Base-by-base conservation (phyloP, 2,329 filamentous ascomycete species). In the Rosellinia necatrix region DNA sequence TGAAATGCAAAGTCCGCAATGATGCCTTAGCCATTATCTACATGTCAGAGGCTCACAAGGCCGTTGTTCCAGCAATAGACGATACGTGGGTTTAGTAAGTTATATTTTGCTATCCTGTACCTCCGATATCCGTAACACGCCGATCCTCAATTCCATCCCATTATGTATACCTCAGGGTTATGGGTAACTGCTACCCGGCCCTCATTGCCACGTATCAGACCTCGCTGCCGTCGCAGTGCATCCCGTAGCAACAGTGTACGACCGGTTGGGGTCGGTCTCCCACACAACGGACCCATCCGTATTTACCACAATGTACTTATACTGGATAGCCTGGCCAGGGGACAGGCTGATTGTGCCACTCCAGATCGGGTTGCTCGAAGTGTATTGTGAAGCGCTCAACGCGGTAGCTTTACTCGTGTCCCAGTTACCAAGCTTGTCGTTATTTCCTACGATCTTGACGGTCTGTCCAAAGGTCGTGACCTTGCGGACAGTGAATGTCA, bases 281-380 rank as follows among this genome's bases (percentile, higher is more conserved):
- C 88, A 91, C 2, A 72, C 76, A 7, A 88, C 72, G 0, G 73
- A 74, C 0, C 85, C 82, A 63, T 81, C 78, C 1, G 71, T 66
- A 55, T 77, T 76, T 37, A 87, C 78, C 46, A 82, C 81, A 64
- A 91, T 81, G 67, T 84, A 91, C 75, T 91, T 90, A 71, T 90
- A 91, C 73, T 84, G 66, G 38, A 91, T 75, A 2, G 70, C 72
- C 43, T 76, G 75, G 2, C 86, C 87, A 0, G 83, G 76, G 0
- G 76, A 71, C 13, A 91, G 70, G 1, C 72, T 74, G 24, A 90
- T 67, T 0, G 80, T 81, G 0, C 71, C 77, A 41, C 74, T 78
- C 89, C 88, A 91, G 5, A 88, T 61, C 0, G 82, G 84, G 64
- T 87, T 83, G 29, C 69, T 72, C 2, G 74, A 64, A 0, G 83